These are phyloP conservation scores for Fomitiporia mediterranea DNA, from an alignment of 1,284 basidiomycete species.

Conservation along the genomic window DNA sequence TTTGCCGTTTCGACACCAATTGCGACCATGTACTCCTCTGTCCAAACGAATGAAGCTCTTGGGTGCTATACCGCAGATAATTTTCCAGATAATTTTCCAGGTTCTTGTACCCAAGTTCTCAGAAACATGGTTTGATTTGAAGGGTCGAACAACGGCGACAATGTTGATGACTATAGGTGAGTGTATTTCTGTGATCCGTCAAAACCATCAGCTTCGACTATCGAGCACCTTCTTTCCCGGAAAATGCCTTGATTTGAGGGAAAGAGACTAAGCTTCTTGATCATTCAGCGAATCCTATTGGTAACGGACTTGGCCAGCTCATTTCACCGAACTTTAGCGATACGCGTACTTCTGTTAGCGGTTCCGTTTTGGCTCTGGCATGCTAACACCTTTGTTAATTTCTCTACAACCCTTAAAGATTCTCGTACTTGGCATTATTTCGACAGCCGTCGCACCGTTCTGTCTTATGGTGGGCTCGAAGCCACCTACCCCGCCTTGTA, in stretches of 20 bases:
- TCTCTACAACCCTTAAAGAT: constrained; percentile 39
- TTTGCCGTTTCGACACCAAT: neutral
- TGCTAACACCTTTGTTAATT: neutral
- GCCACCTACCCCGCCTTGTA: constrained; percentile 75
- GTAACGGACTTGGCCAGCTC: constrained; percentile 59
- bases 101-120: constrained; percentile 67
- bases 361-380: no score
- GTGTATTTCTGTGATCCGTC: constrained; percentile 14
- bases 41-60: no score
- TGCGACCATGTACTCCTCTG: no score
- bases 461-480: constrained; percentile 50
- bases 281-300: constrained; percentile 55
- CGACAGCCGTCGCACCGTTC: constrained; percentile 52
- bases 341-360: constrained; percentile 52
- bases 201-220: neutral
- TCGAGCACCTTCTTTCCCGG: constrained; percentile 2
- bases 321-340: constrained; percentile 57
- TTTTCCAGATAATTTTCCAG: constrained; percentile 65
- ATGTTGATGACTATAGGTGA: constrained; percentile 71
- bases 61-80: constrained; percentile 53
- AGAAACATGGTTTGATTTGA: constrained; percentile 73
- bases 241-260: neutral
- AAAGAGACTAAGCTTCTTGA: no score
- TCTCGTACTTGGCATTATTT: constrained; percentile 63
- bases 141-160: constrained; percentile 70